Base-by-base conservation (phyloP, 2,329 filamentous ascomycete species). In the Pestalotiopsis sp. region DNA sequence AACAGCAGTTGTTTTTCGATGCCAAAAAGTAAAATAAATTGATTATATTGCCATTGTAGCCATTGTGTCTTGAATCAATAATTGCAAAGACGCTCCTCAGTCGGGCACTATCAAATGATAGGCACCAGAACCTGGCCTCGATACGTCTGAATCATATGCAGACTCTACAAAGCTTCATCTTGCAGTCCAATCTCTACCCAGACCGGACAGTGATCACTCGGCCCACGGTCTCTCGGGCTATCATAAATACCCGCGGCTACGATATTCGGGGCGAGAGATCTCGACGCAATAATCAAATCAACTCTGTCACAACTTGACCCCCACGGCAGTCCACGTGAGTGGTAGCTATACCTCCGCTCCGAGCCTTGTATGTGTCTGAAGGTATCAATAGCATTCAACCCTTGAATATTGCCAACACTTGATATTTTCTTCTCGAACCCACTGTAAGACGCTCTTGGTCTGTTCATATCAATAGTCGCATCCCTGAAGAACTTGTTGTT, bases 191-290 rank as follows among this genome's bases (percentile, higher is more conserved):
- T 63, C 52, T 77, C 76, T 20, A 83, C 80, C 79, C 80, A 86
- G 5, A 89, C 73, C 0, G 86, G 85, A 17, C 86, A 84, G 78
- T 88, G 86, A 76, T 88, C 86, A 74, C 85, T 87, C 2, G 82
- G 79, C 1, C 84, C 85, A 52, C 86, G 78, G 69, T 87, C 86
- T 69, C 75, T 72, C 4, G 78, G 77, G 45, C 77, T 77, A 31
- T 84, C 79, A 67, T 80, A 72, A 5, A 80, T 80, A 4, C 75
- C 76, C 5, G 77, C 76, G 14, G 69, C 70, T 2, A 73, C 9
- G 31, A 80, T 73, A 5, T 61, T 66, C 6, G 72, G 66, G 58
- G 71, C 80, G 11, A 86, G 70, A 1, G 61, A 69, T 64, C 71
- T 77, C 4, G 83, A 86, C 20, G 80, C 79, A 67, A 89, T 75